Evolutionary conservation across 2,329 filamentous ascomycete species (phyloP).

Genomic region (Penicillium sp.): DNA sequence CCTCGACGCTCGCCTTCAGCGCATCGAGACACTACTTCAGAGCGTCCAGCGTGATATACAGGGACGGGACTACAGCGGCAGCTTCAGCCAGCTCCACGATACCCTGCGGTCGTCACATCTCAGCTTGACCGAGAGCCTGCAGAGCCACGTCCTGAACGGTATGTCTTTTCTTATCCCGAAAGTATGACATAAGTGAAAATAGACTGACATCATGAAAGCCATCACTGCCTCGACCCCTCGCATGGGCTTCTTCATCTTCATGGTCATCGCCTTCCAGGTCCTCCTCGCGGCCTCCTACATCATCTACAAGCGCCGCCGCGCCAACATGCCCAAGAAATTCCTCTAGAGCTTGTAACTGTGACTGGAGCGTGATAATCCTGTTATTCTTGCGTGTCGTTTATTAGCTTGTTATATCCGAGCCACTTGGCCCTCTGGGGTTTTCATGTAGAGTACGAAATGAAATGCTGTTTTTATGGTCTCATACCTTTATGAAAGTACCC

Average conservation of each 20-base stretch:
- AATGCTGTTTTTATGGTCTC: not conserved
- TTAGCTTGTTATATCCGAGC: conserved; percentile 12
- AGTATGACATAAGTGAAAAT: conserved; percentile 16
- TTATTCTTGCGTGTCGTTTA: conserved; percentile 18
- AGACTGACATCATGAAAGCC: conserved; percentile 32
- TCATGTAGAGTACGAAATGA: conserved; percentile 23
- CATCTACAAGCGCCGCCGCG: conserved; percentile 72
- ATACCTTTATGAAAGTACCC: not conserved
- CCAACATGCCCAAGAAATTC: conserved; percentile 83
- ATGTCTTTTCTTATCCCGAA: conserved; percentile 27
- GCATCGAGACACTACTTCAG: conserved; percentile 49
- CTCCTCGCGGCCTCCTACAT: conserved; percentile 65
- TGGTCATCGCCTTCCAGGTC: conserved; percentile 70
- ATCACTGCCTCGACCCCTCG: conserved; percentile 52
- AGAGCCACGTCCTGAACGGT: conserved; percentile 48
- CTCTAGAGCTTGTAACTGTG: conserved; percentile 48
- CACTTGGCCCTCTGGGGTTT: conserved; percentile 7
- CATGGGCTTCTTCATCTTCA: conserved; percentile 60
- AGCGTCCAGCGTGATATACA: conserved; percentile 52
- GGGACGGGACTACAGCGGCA: conserved; percentile 53
- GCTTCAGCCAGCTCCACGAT: conserved; percentile 51
- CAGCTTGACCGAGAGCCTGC: conserved; percentile 49
- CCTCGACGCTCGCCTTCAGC: conserved; percentile 48
- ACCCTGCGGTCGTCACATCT: conserved; percentile 51
- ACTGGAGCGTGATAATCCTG: not conserved